phyloP scores from a whole-genome alignment of 352 stramenopile species.

The Phytopythium aichiense region DNA sequence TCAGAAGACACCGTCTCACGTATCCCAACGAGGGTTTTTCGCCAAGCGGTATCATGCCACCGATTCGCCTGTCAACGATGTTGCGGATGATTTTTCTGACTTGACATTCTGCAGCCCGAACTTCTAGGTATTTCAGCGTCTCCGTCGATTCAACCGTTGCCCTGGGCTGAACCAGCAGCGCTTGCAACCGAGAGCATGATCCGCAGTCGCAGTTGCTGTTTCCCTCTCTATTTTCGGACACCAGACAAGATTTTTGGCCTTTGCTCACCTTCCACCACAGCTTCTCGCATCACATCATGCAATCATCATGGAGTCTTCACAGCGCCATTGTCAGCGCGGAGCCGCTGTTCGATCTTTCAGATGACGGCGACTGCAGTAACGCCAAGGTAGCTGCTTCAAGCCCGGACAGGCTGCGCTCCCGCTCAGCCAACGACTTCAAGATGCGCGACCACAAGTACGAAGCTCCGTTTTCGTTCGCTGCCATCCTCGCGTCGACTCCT shows the following conservation, averaged over 20 bases:
- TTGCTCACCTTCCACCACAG: not conserved
- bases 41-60: constrained; percentile 40
- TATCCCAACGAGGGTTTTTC: constrained; percentile 57
- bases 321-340: constrained; percentile 26
- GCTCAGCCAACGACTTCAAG: not conserved
- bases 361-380: constrained; percentile 2
- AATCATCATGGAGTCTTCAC: constrained; percentile 12
- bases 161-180: not conserved
- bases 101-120: not conserved
- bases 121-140: not conserved
- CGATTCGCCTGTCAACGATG: not conserved
- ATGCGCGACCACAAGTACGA: not conserved
- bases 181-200: not conserved
- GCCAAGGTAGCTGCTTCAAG: not conserved
- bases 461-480: not conserved
- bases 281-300: constrained; percentile 8
- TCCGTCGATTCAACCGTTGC: not conserved
- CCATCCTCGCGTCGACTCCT: not conserved
- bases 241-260: not conserved
- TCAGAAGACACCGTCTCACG: constrained; percentile 68
- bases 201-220: not conserved
- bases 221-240: not conserved
- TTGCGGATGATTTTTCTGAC: too few species aligned
- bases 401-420: not conserved
- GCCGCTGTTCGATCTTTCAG: constrained; percentile 33